Base-by-base conservation (phyloP, 495 filamentous ascomycete species). In the Penicillium canescens region DNA sequence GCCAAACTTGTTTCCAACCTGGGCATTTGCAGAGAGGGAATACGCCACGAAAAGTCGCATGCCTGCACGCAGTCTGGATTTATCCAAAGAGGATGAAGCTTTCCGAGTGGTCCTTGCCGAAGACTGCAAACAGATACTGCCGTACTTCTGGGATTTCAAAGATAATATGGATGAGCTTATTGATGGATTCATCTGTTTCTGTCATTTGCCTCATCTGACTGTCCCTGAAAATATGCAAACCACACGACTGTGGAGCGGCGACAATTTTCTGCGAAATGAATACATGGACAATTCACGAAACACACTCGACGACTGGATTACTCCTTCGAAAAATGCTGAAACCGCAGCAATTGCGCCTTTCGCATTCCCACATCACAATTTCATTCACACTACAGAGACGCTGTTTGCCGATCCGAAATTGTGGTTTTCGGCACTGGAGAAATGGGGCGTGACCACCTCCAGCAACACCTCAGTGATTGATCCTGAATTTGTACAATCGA, bases 1-100 rank as follows among this genome's bases (percentile, higher is more conserved):
- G 35, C 39, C 50, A 8, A 31, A 36, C 2, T 23, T 60, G 5
- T 76, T 86, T 55, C 48, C 59, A 8, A 73, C 74, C 5, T 98
- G 92, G 88, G 70, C 74, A n/a, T 54, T 54, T 1, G 72, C 76
- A 2, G 91, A 96, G 63, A 69, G 72, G 36, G 69, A 80, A 28
- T 74, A 71, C 26, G 67, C 76, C 13, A 43, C 56, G 21, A 62
- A 66, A 28, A 35, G 41, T 8, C 72, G 70, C 50, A 73, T 86
- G 56, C 90, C 92, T 10, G 86, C 85, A 10, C 83, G 88, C 26
- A 82, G 80, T 39, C 63, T 84, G 46, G 74, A 87, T 74, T 84
- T 86, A 44, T 77, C 81, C 35, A 78, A 79, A 9, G 79, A 87
- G 46, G 86, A 92, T 52, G 93, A 96, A 59, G 87, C 90, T 6